phyloP scores from a whole-genome alignment of 2,329 filamentous ascomycete genomes.

The Cladosporium oxysporum region DNA sequence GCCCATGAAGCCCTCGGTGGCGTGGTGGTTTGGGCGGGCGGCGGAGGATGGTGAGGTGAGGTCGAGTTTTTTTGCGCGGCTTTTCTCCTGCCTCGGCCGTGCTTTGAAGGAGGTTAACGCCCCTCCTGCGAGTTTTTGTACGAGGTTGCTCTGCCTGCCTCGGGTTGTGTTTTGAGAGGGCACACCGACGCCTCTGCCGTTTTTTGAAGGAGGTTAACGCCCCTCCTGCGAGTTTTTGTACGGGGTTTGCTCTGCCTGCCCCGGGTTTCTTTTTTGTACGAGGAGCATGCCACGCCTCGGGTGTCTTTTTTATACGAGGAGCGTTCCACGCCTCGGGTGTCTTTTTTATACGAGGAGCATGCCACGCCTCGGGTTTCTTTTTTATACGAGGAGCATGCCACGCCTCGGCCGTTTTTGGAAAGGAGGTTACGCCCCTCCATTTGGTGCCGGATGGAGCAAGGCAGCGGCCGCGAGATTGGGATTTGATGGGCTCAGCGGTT shows the following conservation, averaged over 20 bases:
- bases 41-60: no score
- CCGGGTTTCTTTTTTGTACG: no score
- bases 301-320: background rate
- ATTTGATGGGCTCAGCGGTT: background rate
- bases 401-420: background rate
- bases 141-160: background rate
- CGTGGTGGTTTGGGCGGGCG: no score
- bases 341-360: no score
- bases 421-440: background rate
- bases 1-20: conserved; percentile 27
- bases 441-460: background rate
- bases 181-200: no score
- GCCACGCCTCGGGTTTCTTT: no score
- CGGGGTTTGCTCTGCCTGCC: background rate
- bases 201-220: no score
- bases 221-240: background rate
- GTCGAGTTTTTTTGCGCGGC: background rate
- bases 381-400: no score
- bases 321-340: background rate
- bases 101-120: background rate
- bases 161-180: background rate
- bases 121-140: background rate
- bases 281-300: no score
- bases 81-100: background rate
- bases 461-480: no score